phyloP scores from a whole-genome alignment of 805 yeast genomes.

The Vanderwaltozyma yarrowii region DNA sequence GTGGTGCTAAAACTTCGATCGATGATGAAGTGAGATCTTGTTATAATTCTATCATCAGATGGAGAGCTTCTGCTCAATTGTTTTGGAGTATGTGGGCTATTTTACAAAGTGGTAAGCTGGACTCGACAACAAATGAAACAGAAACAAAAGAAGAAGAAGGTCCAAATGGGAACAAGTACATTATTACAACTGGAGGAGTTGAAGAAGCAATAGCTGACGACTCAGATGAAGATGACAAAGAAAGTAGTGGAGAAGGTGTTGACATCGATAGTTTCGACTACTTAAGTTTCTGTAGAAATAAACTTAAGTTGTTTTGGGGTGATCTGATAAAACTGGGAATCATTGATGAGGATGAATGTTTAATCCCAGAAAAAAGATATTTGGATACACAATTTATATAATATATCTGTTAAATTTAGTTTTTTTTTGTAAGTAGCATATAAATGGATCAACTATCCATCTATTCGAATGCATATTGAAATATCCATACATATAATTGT shows the following conservation, averaged over 20 bases:
- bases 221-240: slow-evolving; percentile 22
- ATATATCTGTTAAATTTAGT: background rate
- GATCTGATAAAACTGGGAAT: slow-evolving; percentile 60
- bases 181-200: slow-evolving; percentile 18
- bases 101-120: slow-evolving; percentile 51
- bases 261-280: slow-evolving; percentile 68
- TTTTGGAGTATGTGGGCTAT: slow-evolving; percentile 93
- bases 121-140: background rate
- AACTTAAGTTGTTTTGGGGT: slow-evolving; percentile 61
- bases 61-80: slow-evolving; percentile 75
- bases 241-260: slow-evolving; percentile 18
- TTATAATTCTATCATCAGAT: slow-evolving; percentile 54
- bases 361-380: background rate
- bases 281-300: slow-evolving; percentile 62
- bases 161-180: slow-evolving; percentile 45
- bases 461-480: no score
- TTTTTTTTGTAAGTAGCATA: background rate
- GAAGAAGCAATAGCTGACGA: slow-evolving; percentile 18
- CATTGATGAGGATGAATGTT: slow-evolving; percentile 22
- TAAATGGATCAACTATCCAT: background rate
- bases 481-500: no score
- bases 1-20: slow-evolving; percentile 26
- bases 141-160: slow-evolving; percentile 31
- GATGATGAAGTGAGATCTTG: slow-evolving; percentile 40
- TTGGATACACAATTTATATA: slow-evolving; percentile 2